Evolutionary conservation across 1,284 basidiomycete genomes (phyloP).

Genomic region (Cryptococcus sp.): DNA sequence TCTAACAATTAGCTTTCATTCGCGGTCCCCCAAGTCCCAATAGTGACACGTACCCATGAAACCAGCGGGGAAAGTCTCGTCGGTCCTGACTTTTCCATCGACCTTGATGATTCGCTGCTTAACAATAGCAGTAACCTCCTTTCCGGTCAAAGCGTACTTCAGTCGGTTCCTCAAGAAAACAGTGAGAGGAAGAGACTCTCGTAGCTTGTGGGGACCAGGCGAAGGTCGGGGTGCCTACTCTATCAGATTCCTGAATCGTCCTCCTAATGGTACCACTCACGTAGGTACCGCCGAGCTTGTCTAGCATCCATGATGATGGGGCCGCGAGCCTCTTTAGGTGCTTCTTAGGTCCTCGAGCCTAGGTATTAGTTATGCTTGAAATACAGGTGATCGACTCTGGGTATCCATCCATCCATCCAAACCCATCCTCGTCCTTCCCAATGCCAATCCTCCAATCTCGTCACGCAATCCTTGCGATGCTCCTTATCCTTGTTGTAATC

Average conservation of each 20-base stretch:
- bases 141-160: constrained; percentile 96
- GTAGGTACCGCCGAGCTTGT: constrained; percentile 97
- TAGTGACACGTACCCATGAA: constrained; percentile 75
- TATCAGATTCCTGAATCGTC: constrained; percentile 5
- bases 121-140: constrained; percentile 92
- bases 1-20: constrained; percentile 54
- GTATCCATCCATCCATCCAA: neutral
- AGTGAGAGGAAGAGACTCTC: constrained; percentile 89
- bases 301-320: constrained; percentile 99
- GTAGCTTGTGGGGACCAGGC: constrained; percentile 97
- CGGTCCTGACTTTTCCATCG: constrained; percentile 97
- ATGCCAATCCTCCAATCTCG: neutral
- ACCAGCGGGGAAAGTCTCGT: constrained; percentile 92
- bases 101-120: constrained; percentile 98
- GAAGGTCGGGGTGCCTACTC: constrained; percentile 86
- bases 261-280: constrained; percentile 54
- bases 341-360: constrained; percentile 97
- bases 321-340: constrained; percentile 97
- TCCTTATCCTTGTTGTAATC: constrained; percentile 1
- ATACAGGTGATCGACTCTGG: neutral
- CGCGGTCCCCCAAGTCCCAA: neutral
- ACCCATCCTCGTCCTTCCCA: neutral
- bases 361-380: neutral
- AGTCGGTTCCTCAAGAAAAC: constrained; percentile 98
- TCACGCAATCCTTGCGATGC: no score